phyloP scores from a whole-genome alignment of 2,329 filamentous ascomycete species.

The Dichotomopilus funicola region DNA sequence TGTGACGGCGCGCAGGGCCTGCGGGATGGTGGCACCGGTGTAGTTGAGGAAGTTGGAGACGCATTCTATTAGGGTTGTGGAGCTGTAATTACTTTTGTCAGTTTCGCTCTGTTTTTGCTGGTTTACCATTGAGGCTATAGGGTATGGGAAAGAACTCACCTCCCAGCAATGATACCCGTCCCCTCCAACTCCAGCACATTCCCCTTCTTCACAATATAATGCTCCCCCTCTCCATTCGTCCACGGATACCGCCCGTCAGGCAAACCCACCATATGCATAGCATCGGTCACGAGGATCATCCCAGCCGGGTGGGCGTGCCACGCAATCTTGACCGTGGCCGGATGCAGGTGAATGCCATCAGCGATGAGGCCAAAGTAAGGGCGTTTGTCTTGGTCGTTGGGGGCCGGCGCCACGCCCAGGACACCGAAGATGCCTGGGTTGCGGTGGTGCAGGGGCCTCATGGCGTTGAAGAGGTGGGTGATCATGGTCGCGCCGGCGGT shows the following conservation, averaged over 20 bases:
- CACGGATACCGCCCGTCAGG: conserved; percentile 80
- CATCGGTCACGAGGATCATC: conserved; percentile 85
- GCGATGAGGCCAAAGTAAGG: conserved; percentile 87
- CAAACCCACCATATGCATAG: conserved; percentile 79
- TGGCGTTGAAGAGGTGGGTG: conserved; percentile 90
- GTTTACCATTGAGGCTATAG: too few relatives aligned
- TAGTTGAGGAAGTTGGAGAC: conserved; percentile 75
- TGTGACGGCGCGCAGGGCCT: conserved; percentile 67
- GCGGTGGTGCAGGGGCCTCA: conserved; percentile 83
- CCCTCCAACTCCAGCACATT: conserved; percentile 66
- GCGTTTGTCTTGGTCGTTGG: conserved; percentile 30
- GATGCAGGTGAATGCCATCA: conserved; percentile 85
- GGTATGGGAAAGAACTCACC: conserved; percentile 36
- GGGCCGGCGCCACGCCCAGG: conserved; percentile 56
- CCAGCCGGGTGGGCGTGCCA: conserved; percentile 80
- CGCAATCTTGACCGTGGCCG: conserved; percentile 81
- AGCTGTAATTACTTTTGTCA: conserved; percentile 34
- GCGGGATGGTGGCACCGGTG: conserved; percentile 61
- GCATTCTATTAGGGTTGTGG: conserved; percentile 71
- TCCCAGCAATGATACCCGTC: conserved; percentile 71
- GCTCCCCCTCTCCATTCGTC: conserved; percentile 63
- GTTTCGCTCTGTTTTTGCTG: too few relatives aligned
- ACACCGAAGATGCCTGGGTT: conserved; percentile 88
- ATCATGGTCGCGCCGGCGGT: conserved; percentile 78
- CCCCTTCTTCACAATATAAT: conserved; percentile 63